Percentiles rank a stretch among this genome's conserved stretches.
phyloP scores from a whole-genome alignment of 2,329 filamentous ascomycete species.

The Eurotiales sp. region DNA sequence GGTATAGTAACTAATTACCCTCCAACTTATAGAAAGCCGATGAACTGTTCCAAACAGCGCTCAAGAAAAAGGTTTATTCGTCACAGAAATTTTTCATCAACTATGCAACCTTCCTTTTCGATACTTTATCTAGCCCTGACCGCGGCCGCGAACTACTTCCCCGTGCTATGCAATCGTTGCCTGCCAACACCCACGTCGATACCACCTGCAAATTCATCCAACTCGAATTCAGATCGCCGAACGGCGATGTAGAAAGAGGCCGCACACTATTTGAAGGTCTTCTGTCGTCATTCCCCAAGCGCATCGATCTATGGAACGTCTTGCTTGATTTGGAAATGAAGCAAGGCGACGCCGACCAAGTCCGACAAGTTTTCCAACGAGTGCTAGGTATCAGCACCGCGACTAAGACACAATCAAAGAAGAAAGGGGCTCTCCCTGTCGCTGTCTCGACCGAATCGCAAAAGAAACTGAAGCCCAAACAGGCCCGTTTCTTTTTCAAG shows the following conservation, averaged over 20 bases:
- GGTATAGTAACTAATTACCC: slow-evolving; percentile 18
- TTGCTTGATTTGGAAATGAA: slow-evolving; percentile 79
- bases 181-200: slow-evolving; percentile 63
- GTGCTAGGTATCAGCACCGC: slow-evolving; percentile 50
- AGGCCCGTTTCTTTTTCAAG: slow-evolving; percentile 85
- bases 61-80: slow-evolving; percentile 80
- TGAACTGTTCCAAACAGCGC: slow-evolving; percentile 75
- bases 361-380: slow-evolving; percentile 78
- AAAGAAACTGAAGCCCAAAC: slow-evolving; percentile 70
- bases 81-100: slow-evolving; percentile 84
- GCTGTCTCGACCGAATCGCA: slow-evolving; percentile 47
- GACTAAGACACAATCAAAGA: slow-evolving; percentile 17
- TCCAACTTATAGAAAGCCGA: slow-evolving; percentile 68
- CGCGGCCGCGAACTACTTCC: slow-evolving; percentile 73
- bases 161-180: slow-evolving; percentile 80
- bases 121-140: slow-evolving; percentile 65
- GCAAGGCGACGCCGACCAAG: slow-evolving; percentile 56
- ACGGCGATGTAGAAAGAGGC: slow-evolving; percentile 83
- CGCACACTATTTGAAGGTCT: slow-evolving; percentile 92
- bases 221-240: slow-evolving; percentile 80
- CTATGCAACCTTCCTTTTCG: slow-evolving; percentile 90
- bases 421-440: slow-evolving; percentile 28
- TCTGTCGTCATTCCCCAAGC: slow-evolving; percentile 79
- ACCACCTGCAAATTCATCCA: slow-evolving; percentile 85
- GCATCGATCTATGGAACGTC: slow-evolving; percentile 89